phyloP scores from a whole-genome alignment of 2,329 filamentous ascomycete species.

The Phoma sp. region DNA sequence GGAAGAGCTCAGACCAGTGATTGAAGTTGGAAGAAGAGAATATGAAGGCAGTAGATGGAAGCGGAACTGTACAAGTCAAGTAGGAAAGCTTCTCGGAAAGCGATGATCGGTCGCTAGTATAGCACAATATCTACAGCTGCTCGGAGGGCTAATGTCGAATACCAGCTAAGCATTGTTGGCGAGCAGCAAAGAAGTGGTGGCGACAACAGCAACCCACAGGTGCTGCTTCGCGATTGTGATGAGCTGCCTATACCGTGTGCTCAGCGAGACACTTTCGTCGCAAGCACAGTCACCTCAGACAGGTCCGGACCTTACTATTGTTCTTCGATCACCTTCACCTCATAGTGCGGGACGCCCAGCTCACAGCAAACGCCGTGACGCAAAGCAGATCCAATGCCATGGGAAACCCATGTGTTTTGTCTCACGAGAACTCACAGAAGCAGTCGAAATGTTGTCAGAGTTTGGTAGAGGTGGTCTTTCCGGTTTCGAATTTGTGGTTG shows the following conservation, averaged over 20 bases:
- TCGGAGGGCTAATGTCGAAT: not conserved
- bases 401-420: slow-evolving; percentile 15
- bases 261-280: slow-evolving; percentile 6
- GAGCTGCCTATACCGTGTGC: not conserved
- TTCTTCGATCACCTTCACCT: slow-evolving; percentile 22
- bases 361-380: slow-evolving; percentile 3
- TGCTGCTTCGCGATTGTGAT: slow-evolving; percentile 1
- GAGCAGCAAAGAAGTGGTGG: not conserved
- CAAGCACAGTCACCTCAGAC: slow-evolving; percentile 21
- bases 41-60: not conserved
- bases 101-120: not conserved
- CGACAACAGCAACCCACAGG: slow-evolving; percentile 6
- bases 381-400: slow-evolving; percentile 3
- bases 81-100: not conserved
- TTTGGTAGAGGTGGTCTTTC: slow-evolving; percentile 17
- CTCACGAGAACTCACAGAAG: slow-evolving; percentile 16
- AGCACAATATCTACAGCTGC: not conserved
- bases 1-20: not conserved
- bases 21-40: not conserved
- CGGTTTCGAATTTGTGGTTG: slow-evolving; percentile 13
- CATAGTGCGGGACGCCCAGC: slow-evolving; percentile 2
- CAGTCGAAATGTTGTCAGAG: not conserved
- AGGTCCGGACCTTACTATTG: slow-evolving; percentile 29
- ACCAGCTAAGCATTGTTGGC: slow-evolving; percentile 12
- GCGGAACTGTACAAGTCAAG: not conserved